phyloP scores from a whole-genome alignment of 1,139 yeast genomes.

The Nematodospora anomalae region DNA sequence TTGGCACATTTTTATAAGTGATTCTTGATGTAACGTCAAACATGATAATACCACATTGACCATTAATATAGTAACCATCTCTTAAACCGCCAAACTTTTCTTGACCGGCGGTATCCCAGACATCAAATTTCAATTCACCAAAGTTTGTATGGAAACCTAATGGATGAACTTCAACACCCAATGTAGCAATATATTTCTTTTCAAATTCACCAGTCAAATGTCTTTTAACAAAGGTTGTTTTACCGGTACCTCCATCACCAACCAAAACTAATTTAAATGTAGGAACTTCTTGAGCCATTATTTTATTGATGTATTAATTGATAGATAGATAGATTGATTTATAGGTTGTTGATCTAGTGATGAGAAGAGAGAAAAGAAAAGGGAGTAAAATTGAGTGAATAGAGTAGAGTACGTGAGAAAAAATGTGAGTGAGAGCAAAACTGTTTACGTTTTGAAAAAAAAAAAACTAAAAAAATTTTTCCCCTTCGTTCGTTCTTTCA shows the following conservation, averaged over 20 bases:
- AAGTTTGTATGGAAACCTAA: constrained; percentile 97
- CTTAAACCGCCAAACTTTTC: constrained; percentile 99
- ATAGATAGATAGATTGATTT: constrained; percentile 14
- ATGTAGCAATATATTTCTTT: constrained; percentile 97
- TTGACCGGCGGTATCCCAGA: constrained; percentile 99
- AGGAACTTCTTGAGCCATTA: constrained; percentile 84
- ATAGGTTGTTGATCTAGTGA: constrained; percentile 7
- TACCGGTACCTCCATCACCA: constrained; percentile 99
- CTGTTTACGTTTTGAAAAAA: neutral
- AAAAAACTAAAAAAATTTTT: neutral
- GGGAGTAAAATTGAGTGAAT: neutral
- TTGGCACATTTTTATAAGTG: constrained; percentile 99
- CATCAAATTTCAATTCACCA: constrained; percentile 98
- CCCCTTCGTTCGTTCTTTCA: too few relatives aligned
- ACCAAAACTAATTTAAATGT: constrained; percentile 97
- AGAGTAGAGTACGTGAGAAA: neutral
- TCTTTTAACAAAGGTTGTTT: constrained; percentile 99
- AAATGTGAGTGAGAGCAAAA: neutral
- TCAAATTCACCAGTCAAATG: constrained; percentile 99
- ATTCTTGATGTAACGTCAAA: constrained; percentile 99
- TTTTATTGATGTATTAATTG: constrained; percentile 4
- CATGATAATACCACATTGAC: constrained; percentile 99
- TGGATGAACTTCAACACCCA: constrained; percentile 99
- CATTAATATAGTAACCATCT: constrained; percentile 99
- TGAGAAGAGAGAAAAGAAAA: neutral